phyloP scores from a whole-genome alignment of 257 asterid genomes.

The Primulina tabacum region DNA sequence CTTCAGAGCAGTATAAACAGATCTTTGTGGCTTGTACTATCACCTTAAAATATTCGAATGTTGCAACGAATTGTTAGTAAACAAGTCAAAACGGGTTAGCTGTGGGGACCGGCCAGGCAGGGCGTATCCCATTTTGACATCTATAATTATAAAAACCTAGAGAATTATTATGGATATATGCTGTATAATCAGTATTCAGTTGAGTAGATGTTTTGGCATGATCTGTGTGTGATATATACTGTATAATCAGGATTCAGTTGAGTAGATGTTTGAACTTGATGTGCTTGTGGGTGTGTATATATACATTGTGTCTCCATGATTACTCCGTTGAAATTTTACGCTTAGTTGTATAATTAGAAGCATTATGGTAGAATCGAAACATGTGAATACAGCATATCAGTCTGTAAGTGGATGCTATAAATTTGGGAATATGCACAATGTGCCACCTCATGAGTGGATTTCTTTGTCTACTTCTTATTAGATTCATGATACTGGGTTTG shows the following conservation, averaged over 20 bases:
- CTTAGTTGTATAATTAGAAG: background rate
- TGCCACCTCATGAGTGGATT: background rate
- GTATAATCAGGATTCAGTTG: too few species aligned
- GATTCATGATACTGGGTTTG: background rate
- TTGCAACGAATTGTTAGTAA: background rate
- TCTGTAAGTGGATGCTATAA: background rate
- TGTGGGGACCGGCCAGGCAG: too few species aligned
- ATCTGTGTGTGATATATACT: too few species aligned
- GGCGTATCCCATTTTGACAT: too few species aligned
- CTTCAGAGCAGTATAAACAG: background rate
- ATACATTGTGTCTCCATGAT: background rate
- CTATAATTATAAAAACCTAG: background rate
- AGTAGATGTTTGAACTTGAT: too few species aligned
- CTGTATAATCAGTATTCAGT: background rate
- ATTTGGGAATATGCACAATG: background rate
- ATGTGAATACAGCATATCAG: background rate
- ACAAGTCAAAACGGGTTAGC: too few species aligned
- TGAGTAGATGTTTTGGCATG: background rate
- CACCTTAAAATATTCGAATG: background rate
- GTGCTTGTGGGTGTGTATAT: too few species aligned
- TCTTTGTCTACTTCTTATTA: background rate
- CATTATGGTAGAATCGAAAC: background rate
- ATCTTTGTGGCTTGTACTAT: background rate
- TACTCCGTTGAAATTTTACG: background rate
- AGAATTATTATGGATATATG: background rate